These are phyloP conservation scores for Tagetes erecta DNA, from an alignment of 129 eudicot genomes.

Conservation along the genomic window DNA sequence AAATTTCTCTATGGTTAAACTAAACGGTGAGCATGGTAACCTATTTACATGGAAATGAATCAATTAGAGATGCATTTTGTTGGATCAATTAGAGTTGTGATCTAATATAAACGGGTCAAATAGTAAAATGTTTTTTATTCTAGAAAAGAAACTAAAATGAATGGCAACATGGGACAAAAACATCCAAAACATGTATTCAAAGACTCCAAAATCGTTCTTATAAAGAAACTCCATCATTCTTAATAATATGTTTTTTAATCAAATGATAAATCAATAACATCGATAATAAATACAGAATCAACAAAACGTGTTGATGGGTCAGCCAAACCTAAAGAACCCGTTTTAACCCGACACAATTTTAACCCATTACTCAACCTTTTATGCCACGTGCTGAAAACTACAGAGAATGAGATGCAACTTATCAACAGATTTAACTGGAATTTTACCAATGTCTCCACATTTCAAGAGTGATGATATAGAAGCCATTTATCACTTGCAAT, in stretches of 20 bases:
- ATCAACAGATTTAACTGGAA: neutral
- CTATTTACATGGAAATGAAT: neutral
- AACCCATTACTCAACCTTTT: neutral
- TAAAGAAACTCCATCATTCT: neutral
- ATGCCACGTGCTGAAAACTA: neutral
- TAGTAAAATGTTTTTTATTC: neutral
- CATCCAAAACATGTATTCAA: neutral
- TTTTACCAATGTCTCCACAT: conserved; percentile 9
- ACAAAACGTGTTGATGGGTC: conserved; percentile 1
- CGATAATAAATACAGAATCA: neutral
- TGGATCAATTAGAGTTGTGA: neutral
- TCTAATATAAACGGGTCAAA: neutral
- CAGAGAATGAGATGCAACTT: neutral
- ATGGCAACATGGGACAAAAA: conserved; percentile 2
- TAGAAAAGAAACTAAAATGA: neutral
- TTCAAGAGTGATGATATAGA: neutral
- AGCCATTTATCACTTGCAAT: neutral
- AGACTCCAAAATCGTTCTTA: neutral
- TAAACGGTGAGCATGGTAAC: neutral
- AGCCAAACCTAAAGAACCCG: neutral
- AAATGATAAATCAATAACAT: neutral
- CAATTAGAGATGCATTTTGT: neutral
- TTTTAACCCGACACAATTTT: neutral
- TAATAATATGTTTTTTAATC: neutral
- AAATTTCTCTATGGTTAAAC: neutral